These are phyloP conservation scores for Eudorina sp. DNA, from an alignment of 139 green algal genomes.

Conservation along the genomic window DNA sequence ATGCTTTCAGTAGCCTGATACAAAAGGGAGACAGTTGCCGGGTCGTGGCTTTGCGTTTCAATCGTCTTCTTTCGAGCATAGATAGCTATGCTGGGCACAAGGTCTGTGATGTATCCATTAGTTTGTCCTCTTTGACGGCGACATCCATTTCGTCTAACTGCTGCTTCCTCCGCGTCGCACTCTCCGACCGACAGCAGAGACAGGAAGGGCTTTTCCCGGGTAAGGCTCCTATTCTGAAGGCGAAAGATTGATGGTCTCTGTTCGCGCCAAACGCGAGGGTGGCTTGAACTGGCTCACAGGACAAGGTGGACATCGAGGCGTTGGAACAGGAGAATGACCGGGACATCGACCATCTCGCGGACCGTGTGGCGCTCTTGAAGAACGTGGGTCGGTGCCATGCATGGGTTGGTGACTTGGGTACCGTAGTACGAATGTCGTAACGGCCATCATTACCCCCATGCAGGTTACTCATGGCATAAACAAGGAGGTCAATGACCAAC, in stretches of 20 bases:
- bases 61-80: too few relatives aligned
- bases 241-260: too few relatives aligned
- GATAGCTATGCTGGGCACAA: constrained; percentile 24
- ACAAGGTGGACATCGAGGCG: constrained; percentile 76
- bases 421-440: too few relatives aligned
- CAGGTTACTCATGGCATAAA: constrained; percentile 78
- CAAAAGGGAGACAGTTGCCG: too few relatives aligned
- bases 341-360: constrained; percentile 73
- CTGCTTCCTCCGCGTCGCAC: background rate
- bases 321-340: constrained; percentile 82
- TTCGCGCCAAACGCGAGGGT: too few relatives aligned
- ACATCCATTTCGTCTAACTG: background rate
- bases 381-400: constrained; percentile 52
- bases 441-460: background rate
- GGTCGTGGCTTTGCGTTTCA: too few relatives aligned
- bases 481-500: constrained; percentile 73
- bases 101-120: too few relatives aligned
- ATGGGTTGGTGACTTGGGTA: background rate
- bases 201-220: constrained; percentile 25
- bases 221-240: too few relatives aligned
- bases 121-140: background rate
- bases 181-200: constrained; percentile 26
- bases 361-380: constrained; percentile 73
- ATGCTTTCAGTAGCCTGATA: too few relatives aligned
- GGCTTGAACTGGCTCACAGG: constrained; percentile 14